Base-by-base conservation (phyloP, 345 rosid species). In the Punica granatum region DNA sequence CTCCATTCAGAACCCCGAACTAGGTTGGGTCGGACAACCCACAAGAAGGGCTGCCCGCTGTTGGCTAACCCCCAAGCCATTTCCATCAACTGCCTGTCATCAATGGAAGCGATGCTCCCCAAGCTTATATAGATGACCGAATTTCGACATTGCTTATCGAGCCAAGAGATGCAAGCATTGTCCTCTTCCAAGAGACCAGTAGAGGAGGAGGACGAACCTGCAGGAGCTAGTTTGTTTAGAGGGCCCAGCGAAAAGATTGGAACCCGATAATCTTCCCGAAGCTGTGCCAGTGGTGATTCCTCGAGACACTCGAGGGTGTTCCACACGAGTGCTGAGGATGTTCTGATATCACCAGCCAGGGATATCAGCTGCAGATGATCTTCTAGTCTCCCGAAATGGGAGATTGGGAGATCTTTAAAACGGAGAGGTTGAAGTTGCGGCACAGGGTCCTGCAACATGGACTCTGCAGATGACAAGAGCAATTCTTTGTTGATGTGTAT, bases 31-130 rank as follows among this genome's bases (percentile, higher is more conserved):
- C 73, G 41, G 41, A 73, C 35, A 8, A 74, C 73, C 81, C 81
- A 74, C 65, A 77, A 23, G 73, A 77, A 77, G 9, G 77, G 75
- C 42, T 73, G 70, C 60, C 60, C 42, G 68, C 80, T 70, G 51
- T 70, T 68, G 13, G 51, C 74, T 15, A 77, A 62, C 13, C 77
- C 75, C 75, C 74, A 67, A 10, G 77, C 73, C 77, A 73, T 73
- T 41, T 73, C 80, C 2, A 4, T 9, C 9, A 77, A 68, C 60
- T 73, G 67, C 19, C 67, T 62, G 30, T 49, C 64, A 31, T 58
- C 43, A 18, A 67, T 12, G 1, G 68, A 42, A 9, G 70, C 77
- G 28, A 77, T 8, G 44, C 77, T 77, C 6, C 73, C 77, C 33
- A 77, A 46, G 66, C 80, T 73, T 28, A 77, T 44, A 60, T 73